phyloP scores from a whole-genome alignment of 2,329 filamentous ascomycete genomes.

The Podosphaera fusca region DNA sequence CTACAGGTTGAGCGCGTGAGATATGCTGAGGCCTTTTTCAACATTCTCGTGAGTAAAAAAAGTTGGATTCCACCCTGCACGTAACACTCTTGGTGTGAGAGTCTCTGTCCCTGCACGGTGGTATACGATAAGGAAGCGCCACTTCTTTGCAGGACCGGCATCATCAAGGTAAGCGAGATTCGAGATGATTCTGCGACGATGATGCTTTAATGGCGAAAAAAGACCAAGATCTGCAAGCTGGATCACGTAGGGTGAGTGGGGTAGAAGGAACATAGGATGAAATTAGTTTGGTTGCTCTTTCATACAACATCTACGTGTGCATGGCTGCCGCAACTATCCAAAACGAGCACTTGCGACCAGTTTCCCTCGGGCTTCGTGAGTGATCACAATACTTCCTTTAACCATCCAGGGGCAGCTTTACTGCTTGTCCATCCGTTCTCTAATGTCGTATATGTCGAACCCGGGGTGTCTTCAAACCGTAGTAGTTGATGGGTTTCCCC shows the following conservation, averaged over 20 bases:
- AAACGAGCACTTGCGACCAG: neutral
- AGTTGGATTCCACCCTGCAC: neutral
- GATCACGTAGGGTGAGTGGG: constrained; percentile 16
- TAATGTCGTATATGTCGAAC: constrained; percentile 10
- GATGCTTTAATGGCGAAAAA: constrained; percentile 7
- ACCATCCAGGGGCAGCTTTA: constrained; percentile 8
- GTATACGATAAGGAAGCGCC: neutral
- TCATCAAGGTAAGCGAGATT: neutral
- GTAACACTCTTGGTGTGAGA: neutral
- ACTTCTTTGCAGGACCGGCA: neutral
- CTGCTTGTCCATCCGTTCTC: constrained; percentile 16
- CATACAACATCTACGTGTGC: neutral
- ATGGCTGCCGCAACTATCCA: neutral
- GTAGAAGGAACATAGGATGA: neutral
- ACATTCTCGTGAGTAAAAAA: neutral
- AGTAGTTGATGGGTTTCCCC: constrained; percentile 4
- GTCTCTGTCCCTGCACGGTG: neutral
- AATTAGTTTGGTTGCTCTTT: neutral
- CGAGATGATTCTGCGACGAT: neutral
- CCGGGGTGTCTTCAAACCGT: constrained; percentile 5
- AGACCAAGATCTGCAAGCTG: constrained; percentile 17
- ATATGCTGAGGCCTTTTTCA: neutral
- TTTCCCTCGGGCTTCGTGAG: constrained; percentile 6
- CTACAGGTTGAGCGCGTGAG: neutral
- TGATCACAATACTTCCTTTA: constrained; percentile 13